Evolutionary conservation across 441 rosid genomes (phyloP).

Genomic region (Eruca vesicaria): DNA sequence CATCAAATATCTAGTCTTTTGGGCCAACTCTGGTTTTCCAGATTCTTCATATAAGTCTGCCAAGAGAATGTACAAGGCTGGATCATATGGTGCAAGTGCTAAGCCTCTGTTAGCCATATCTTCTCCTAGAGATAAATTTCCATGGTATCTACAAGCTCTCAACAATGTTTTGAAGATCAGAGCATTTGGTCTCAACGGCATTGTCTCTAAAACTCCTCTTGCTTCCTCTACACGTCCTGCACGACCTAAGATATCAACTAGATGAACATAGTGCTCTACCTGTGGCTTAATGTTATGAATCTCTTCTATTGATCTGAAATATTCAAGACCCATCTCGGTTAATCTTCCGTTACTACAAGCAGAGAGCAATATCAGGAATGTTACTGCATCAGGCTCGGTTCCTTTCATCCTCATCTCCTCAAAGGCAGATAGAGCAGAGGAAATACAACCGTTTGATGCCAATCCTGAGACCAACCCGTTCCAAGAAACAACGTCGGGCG

Average conservation of each 20-base stretch:
- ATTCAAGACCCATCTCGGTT: constrained; percentile 46
- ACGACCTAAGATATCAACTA: constrained; percentile 48
- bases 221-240: constrained; percentile 53
- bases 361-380: constrained; percentile 43
- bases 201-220: constrained; percentile 36
- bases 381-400: constrained; percentile 42
- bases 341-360: constrained; percentile 49
- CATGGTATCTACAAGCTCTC: constrained; percentile 45
- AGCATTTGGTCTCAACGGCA: constrained; percentile 50
- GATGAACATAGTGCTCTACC: constrained; percentile 43
- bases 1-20: constrained; percentile 40
- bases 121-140: constrained; percentile 60
- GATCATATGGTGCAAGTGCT: constrained; percentile 49
- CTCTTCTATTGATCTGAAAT: constrained; percentile 41
- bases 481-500: constrained; percentile 52
- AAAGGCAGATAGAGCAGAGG: constrained; percentile 48
- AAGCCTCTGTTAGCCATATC: constrained; percentile 65
- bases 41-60: constrained; percentile 47
- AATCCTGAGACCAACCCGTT: constrained; percentile 50
- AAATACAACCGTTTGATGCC: constrained; percentile 41
- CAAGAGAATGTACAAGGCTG: constrained; percentile 49
- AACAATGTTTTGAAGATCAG: constrained; percentile 47
- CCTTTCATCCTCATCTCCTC: constrained; percentile 57
- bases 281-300: constrained; percentile 38
- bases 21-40: constrained; percentile 41